Conservation (phyloP, 2,329 filamentous ascomycete genomes). For the Ophiocordyceps camponoti-saundersi region DNA sequence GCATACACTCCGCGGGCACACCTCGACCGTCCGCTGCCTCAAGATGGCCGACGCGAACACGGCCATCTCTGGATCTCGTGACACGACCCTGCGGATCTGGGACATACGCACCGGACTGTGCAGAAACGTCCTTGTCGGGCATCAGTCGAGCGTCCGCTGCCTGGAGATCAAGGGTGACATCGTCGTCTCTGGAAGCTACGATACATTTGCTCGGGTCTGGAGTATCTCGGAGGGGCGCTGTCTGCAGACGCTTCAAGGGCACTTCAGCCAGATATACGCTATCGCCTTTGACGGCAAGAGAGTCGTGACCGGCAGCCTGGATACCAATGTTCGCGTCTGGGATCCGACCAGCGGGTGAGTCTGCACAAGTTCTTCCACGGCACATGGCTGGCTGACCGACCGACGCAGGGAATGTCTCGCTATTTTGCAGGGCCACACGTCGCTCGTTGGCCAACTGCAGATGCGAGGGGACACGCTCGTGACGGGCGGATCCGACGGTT, state of each 20-base stretch:
- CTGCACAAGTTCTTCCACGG: background rate
- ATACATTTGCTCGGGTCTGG: conserved; percentile 94
- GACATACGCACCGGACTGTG: conserved; percentile 79
- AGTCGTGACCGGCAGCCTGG: conserved; percentile 87
- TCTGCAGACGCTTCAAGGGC: conserved; percentile 73
- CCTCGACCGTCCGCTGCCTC: conserved; percentile 86
- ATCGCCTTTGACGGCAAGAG: conserved; percentile 91
- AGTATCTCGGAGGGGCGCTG: conserved; percentile 92
- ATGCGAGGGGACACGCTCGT: conserved; percentile 91
- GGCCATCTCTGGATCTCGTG: conserved; percentile 88
- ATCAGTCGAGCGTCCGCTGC: conserved; percentile 89
- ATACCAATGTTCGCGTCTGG: conserved; percentile 96
- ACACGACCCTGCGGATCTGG: conserved; percentile 91
- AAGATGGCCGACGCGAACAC: conserved; percentile 95
- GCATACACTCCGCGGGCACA: conserved; percentile 82
- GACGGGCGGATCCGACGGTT: conserved; percentile 90
- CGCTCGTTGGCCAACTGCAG: conserved; percentile 87
- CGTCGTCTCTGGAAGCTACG: conserved; percentile 95
- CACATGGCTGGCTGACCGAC: conserved; percentile 9
- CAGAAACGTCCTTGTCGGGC: conserved; percentile 80
- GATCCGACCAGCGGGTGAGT: conserved; percentile 71
- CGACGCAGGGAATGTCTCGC: conserved; percentile 55
- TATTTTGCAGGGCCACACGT: conserved; percentile 91
- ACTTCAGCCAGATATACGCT: conserved; percentile 98
- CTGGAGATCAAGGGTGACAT: conserved; percentile 92